phyloP scores from a whole-genome alignment of 139 green algal genomes.

The Volvox reticuliferus region DNA sequence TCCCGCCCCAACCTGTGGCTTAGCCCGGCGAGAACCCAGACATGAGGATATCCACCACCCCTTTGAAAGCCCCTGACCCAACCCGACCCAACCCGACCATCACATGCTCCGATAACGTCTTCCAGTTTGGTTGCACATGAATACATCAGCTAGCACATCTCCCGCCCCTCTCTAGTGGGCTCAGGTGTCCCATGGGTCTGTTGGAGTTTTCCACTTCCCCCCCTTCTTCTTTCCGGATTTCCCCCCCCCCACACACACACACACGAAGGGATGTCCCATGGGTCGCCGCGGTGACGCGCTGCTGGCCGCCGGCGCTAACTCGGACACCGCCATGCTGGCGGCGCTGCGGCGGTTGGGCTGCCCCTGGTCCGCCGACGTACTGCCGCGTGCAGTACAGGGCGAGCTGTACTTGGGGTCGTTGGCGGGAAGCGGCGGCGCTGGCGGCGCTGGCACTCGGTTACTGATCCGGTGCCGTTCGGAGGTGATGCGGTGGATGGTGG shows the following conservation, averaged over 20 bases:
- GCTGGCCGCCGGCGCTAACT: constrained; percentile 15
- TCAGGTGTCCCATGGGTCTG: too few relatives aligned
- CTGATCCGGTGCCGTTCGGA: not conserved
- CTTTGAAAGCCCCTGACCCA: too few relatives aligned
- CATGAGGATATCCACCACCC: too few relatives aligned
- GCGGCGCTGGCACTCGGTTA: not conserved
- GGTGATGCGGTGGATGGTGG: constrained; percentile 32
- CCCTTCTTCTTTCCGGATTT: not conserved
- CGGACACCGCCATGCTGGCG: not conserved
- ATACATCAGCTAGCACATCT: too few relatives aligned
- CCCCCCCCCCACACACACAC: too few relatives aligned
- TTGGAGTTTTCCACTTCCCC: too few relatives aligned
- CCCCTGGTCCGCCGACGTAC: constrained; percentile 16
- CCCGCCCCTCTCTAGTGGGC: too few relatives aligned
- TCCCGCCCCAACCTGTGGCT: too few relatives aligned
- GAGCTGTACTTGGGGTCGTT: not conserved
- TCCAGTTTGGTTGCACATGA: too few relatives aligned
- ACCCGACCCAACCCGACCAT: too few relatives aligned
- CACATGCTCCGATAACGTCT: too few relatives aligned
- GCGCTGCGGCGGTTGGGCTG: constrained; percentile 25
- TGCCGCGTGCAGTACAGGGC: constrained; percentile 3
- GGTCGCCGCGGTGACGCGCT: constrained; percentile 17
- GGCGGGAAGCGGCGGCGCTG: not conserved
- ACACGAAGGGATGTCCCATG: constrained; percentile 30
- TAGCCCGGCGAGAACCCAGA: too few relatives aligned